A percentile compares a stretch with the other conserved stretches of the same genome.
These are phyloP conservation scores for Cytospora piceicola DNA, from an alignment of 2,329 filamentous ascomycete genomes.

Conservation along the genomic window DNA sequence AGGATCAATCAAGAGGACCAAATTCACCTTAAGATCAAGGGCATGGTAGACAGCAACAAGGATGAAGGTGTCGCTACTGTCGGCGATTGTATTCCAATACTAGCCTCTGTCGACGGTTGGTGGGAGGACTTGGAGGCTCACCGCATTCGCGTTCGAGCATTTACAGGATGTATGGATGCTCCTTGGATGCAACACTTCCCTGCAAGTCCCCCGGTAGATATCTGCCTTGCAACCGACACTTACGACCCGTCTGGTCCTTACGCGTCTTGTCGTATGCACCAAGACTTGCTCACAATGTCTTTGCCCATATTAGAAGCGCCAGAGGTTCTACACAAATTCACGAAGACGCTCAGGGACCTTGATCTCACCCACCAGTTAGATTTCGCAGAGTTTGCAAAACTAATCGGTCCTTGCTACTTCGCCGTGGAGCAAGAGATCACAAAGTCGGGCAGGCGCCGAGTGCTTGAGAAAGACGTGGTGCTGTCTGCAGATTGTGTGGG, in stretches of 20 bases:
- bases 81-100: neutral
- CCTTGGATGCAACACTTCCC: constrained; percentile 8
- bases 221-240: constrained; percentile 1
- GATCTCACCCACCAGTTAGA: constrained; percentile 27
- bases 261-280: constrained; percentile 18
- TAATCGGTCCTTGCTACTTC: constrained; percentile 23
- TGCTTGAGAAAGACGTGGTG: constrained; percentile 11
- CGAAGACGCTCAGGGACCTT: constrained; percentile 20
- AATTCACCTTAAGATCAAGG: constrained; percentile 19
- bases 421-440: constrained; percentile 24
- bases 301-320: constrained; percentile 22
- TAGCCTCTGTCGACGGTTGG: constrained; percentile 19
- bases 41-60: neutral
- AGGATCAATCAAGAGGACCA: constrained; percentile 14
- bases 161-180: neutral
- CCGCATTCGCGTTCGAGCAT: neutral
- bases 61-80: neutral
- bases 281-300: constrained; percentile 24
- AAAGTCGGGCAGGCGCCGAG: constrained; percentile 1
- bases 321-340: neutral
- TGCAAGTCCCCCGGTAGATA: constrained; percentile 9
- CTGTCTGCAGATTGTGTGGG: constrained; percentile 4
- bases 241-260: neutral
- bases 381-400: constrained; percentile 22
- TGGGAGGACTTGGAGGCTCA: neutral